A percentile compares a stretch with the other conserved stretches of the same genome.
Evolutionary conservation across 345 rosid species (phyloP).

Genomic region (Eucalyptus polybractea): DNA sequence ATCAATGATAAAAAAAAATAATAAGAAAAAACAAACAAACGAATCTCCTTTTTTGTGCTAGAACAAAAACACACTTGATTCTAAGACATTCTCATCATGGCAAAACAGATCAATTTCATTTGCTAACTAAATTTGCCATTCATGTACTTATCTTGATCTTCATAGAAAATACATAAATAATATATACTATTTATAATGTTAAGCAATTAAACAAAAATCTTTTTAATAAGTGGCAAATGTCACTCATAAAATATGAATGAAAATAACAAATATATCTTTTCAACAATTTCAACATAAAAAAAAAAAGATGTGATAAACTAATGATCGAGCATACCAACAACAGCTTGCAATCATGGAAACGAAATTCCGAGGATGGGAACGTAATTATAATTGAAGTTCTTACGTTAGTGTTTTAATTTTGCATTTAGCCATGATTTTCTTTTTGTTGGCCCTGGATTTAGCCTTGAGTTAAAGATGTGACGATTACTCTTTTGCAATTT

Average conservation of each 20-base stretch:
- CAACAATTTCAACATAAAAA: neutral
- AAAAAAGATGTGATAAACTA: neutral
- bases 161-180: neutral
- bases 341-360: neutral
- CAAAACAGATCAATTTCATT: neutral
- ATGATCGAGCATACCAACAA: neutral
- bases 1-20: neutral
- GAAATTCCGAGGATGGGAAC: neutral
- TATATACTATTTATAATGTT: neutral
- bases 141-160: neutral
- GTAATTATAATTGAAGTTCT: neutral
- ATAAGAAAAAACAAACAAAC: neutral
- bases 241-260: neutral
- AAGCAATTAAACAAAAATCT: neutral
- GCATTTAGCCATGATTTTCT: too few relatives aligned
- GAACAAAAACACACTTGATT: neutral
- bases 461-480: accelerated
- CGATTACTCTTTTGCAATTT: neutral
- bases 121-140: neutral
- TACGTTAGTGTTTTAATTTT: neutral
- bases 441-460: neutral
- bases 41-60: neutral
- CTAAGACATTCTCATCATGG: neutral
- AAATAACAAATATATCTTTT: neutral
- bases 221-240: neutral